Conservation (phyloP, 768 basidiomycete genomes). For the Amanita molliuscula region DNA sequence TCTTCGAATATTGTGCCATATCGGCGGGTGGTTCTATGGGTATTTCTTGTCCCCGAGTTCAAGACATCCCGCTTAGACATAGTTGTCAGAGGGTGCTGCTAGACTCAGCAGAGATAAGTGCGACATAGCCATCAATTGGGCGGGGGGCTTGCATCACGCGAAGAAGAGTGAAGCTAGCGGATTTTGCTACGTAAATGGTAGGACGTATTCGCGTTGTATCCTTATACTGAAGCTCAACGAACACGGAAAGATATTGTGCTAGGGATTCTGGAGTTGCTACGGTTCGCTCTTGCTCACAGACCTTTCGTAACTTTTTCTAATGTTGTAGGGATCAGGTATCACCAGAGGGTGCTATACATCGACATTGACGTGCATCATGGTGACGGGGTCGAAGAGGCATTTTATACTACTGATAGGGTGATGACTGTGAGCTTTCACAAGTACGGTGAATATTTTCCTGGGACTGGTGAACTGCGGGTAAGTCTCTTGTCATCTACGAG, state of each 20-base stretch:
- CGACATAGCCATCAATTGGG: constrained; percentile 99
- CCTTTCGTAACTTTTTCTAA: not conserved
- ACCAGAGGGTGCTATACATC: constrained; percentile 90
- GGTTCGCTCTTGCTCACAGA: constrained; percentile 31
- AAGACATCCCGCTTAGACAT: constrained; percentile 1
- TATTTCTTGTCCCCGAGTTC: constrained; percentile 24
- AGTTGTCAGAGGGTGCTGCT: constrained; percentile 84
- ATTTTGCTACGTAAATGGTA: constrained; percentile 98
- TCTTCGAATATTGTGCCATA: constrained; percentile 99
- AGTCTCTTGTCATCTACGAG: constrained; percentile 14
- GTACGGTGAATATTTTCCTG: constrained; percentile 98
- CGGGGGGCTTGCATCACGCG: constrained; percentile 95
- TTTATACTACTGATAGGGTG: constrained; percentile 96
- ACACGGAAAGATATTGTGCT: constrained; percentile 80
- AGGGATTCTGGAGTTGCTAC: constrained; percentile 87
- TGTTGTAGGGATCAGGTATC: constrained; percentile 49
- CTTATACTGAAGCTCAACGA: not conserved
- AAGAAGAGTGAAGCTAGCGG: constrained; percentile 99
- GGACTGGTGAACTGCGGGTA: constrained; percentile 93
- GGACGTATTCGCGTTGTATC: not conserved
- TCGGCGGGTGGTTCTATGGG: constrained; percentile 99
- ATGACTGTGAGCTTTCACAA: constrained; percentile 99
- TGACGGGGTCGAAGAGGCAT: constrained; percentile 98
- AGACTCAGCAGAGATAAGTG: constrained; percentile 93
- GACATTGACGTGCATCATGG: constrained; percentile 99